Conservation (phyloP, 768 basidiomycete species). For the Calocybe indica region DNA sequence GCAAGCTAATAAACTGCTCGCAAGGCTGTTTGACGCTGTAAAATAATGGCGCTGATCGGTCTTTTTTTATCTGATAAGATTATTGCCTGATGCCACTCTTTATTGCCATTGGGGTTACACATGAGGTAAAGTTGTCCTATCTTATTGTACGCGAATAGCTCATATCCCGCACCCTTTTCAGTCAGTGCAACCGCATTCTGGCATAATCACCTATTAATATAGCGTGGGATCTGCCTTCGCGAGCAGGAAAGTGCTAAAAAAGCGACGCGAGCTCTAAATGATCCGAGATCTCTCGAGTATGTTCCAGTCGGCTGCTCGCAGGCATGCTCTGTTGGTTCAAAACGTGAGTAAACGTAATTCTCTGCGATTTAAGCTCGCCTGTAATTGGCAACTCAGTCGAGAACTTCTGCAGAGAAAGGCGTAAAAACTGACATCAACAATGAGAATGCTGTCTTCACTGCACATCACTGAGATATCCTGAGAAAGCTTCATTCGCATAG, state of each 20-base stretch:
- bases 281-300: too few relatives aligned
- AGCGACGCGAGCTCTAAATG: too few relatives aligned
- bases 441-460: slow-evolving; percentile 49
- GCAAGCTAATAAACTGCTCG: slow-evolving; percentile 17
- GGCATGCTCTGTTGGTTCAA: slow-evolving; percentile 7
- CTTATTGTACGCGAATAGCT: slow-evolving; percentile 17
- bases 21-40: slow-evolving; percentile 12
- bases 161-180: slow-evolving; percentile 18
- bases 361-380: slow-evolving; percentile 10
- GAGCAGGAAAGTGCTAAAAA: too few relatives aligned
- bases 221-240: slow-evolving; percentile 17
- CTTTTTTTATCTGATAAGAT: slow-evolving; percentile 18
- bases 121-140: slow-evolving; percentile 1
- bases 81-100: background rate
- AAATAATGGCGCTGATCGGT: slow-evolving; percentile 11
- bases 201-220: slow-evolving; percentile 5
- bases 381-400: background rate
- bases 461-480: slow-evolving; percentile 36
- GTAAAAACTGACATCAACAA: slow-evolving; percentile 38
- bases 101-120: slow-evolving; percentile 4
- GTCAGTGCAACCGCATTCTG: slow-evolving; percentile 5
- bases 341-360: slow-evolving; percentile 26
- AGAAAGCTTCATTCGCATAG: slow-evolving; percentile 16
- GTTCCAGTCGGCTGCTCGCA: too few relatives aligned
- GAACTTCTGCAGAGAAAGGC: slow-evolving; percentile 2